Base-by-base conservation (phyloP, 345 rosid genomes). In the Syzygium jambos region DNA sequence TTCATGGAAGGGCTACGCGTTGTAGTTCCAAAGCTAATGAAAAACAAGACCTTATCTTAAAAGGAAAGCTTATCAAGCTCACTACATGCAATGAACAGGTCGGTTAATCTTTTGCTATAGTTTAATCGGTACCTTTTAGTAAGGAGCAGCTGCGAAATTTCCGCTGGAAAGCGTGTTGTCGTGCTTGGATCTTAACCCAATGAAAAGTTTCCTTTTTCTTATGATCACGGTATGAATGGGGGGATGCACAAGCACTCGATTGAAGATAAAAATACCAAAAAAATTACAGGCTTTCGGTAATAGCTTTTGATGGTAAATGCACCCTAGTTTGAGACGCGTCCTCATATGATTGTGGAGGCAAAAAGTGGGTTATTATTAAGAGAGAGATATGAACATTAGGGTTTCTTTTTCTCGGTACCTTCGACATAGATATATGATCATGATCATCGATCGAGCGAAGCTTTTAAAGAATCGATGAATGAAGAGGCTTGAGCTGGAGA, bases 261-360 rank as follows among this genome's bases (percentile, higher is more conserved):
- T 10, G 4, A 38, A 38, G 77, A 85, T 56, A 68, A 73, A 73
- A 34, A 73, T 19, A 19, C 3, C 1, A 19, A 41, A 7, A 21
- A 38, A 19, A 73, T 38, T 73, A 38, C 86, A 30, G 30, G 65
- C 68, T 85, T 85, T 85, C 68, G 86, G 86, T 30, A 5, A 14
- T 52, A 53, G 59, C 55, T 52, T 84, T 84, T 52, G 86, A 84
- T 84, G 55, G 59, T 52, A 84, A 65, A 29, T 86, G 41, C 54
- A 53, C n/a, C 54, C 46, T n/a, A 65, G 57, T 82, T 46, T 9
- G 90, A 90, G 92, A 91, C 77, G n/a, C 86, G 86, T 87, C 87
- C 89, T 51, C 77, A 43, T 29, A 49, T 88, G 78, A 87, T 84
- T 85, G 89, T 61, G 29, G 34, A 49, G n/a, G 27, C 6, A 41